Base-by-base conservation (phyloP, 108 stramenopile species). In the Aurantiochytrium sp. region DNA sequence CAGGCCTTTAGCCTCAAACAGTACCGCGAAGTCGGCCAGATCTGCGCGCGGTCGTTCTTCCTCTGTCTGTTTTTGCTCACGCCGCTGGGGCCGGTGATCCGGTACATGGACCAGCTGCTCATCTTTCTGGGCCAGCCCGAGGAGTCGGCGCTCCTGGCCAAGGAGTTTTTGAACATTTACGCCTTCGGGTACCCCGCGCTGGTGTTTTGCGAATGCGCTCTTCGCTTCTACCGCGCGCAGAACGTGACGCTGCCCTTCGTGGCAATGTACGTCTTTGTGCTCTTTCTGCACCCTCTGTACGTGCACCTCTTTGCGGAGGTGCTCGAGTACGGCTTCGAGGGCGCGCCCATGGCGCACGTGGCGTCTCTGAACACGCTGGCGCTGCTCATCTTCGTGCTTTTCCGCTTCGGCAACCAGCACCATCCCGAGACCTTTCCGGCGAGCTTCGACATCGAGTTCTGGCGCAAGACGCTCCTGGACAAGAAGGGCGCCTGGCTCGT, bases 151-250 rank as follows among this genome's bases (percentile, higher is more conserved):
- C 36, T 2, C 17, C 45, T 81, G 39, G 73, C 73, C n/a, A 41
- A 48, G n/a, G 45, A 48, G 45, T 81, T 81, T 81, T 30, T 81
- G 17, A 42, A 30, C 73, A 81, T 81, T 48, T 81, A 81, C 45
- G 39, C 73, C 73, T 81, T 81, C 19, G 73, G 21, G n/a, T 81
- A 81, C 73, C 73, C 73, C 1, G 73, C 73, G 42, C 19, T 81
- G 42, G 73, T 48, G 39, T 81, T 81, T 48, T 27, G 45, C 45
- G 73, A 81, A 24, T 48, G 42, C 0, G 73, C 73, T 27, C 39
- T 48, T 48, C 39, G 73, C 12, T 81, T 81, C 1, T 81, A 81
- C 73, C 39, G 73, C 39, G 73, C 73, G 73, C 73, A 81, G 1
- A 81, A 48, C 73, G 73, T 81, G 19, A 81, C 45, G 39, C n/a